phyloP scores from a whole-genome alignment of 768 basidiomycete genomes.

The Podaxis sp. region DNA sequence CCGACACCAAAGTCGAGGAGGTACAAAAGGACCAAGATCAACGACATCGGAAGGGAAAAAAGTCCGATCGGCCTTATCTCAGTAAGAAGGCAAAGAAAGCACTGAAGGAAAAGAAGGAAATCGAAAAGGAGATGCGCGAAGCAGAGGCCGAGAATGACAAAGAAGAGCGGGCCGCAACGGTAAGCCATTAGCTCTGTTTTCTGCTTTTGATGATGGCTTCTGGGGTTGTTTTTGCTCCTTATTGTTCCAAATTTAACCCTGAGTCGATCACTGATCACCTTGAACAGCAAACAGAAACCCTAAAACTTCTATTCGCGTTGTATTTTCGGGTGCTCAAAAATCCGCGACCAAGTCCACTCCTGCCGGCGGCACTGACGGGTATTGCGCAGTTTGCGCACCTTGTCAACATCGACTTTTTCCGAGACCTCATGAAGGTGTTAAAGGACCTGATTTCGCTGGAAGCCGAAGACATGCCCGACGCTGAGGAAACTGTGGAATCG shows the following conservation, averaged over 20 bases:
- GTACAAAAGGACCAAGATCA: constrained; percentile 32
- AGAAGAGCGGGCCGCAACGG: constrained; percentile 80
- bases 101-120: constrained; percentile 83
- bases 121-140: constrained; percentile 88
- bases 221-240: background rate
- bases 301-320: constrained; percentile 94
- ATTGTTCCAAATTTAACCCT: constrained; percentile 3
- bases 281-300: constrained; percentile 90
- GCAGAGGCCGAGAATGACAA: constrained; percentile 92
- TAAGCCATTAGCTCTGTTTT: constrained; percentile 35
- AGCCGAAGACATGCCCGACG: constrained; percentile 27
- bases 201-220: background rate
- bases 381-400: constrained; percentile 93
- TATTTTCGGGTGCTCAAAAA: constrained; percentile 96
- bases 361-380: constrained; percentile 86
- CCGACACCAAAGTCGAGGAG: constrained; percentile 58
- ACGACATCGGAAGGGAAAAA: constrained; percentile 56
- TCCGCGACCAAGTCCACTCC: constrained; percentile 68
- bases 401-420: constrained; percentile 98
- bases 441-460: constrained; percentile 66
- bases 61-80: constrained; percentile 62
- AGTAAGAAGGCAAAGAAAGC: constrained; percentile 91
- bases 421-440: constrained; percentile 85
- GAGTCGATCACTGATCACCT: constrained; percentile 10
- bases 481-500: constrained; percentile 13